Conservation (phyloP, 1,139 yeast genomes). For the Geotrichum phurueaensis region DNA sequence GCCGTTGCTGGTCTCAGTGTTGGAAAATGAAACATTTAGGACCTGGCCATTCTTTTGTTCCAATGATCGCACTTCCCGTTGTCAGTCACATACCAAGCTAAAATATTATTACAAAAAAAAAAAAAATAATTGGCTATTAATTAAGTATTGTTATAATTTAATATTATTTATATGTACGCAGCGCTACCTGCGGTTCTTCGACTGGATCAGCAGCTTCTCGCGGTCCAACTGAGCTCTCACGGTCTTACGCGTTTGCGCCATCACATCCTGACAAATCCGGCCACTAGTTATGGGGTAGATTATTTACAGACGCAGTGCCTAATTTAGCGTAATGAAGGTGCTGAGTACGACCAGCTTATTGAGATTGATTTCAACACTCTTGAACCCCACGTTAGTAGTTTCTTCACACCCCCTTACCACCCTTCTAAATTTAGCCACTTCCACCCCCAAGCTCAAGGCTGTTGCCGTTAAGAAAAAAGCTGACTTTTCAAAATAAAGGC, state of each 20-base stretch:
- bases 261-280: slow-evolving; percentile 22
- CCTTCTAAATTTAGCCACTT: slow-evolving; percentile 88
- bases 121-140: not conserved
- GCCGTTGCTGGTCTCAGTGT: too few species aligned
- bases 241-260: slow-evolving; percentile 31
- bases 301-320: not conserved
- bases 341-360: too few species aligned
- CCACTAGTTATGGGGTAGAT: slow-evolving; percentile 14
- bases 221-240: slow-evolving; percentile 27
- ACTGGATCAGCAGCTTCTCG: slow-evolving; percentile 20
- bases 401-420: slow-evolving; percentile 93
- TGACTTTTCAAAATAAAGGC: slow-evolving; percentile 70
- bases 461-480: too few species aligned
- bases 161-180: not conserved
- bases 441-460: slow-evolving; percentile 67
- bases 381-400: slow-evolving; percentile 91
- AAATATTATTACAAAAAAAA: not conserved
- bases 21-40: too few species aligned
- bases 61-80: not conserved
- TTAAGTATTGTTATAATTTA: not conserved
- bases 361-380: slow-evolving; percentile 65
- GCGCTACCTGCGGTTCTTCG: slow-evolving; percentile 3
- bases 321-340: slow-evolving; percentile 51
- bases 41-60: not conserved
- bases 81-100: not conserved